phyloP scores from a whole-genome alignment of 176 grass and related monocot genomes.

The Pharus latifolius region DNA sequence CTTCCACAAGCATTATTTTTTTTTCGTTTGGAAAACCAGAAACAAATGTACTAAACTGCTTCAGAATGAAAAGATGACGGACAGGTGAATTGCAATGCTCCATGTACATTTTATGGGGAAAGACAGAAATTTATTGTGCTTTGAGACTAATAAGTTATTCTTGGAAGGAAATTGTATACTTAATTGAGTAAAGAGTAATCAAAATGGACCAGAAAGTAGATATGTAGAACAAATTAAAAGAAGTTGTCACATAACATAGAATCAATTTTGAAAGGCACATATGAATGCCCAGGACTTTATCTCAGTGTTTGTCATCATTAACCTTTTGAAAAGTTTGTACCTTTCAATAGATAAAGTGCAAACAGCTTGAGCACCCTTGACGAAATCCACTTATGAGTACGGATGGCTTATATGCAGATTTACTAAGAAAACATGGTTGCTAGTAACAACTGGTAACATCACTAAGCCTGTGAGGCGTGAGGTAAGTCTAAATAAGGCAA shows the following conservation, averaged over 20 bases:
- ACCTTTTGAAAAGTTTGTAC: constrained; percentile 30
- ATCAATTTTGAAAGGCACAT: not conserved
- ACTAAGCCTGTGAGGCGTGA: constrained; percentile 9
- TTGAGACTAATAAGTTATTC: not conserved
- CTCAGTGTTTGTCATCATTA: constrained; percentile 47
- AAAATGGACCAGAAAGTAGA: not conserved
- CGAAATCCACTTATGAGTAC: constrained; percentile 22
- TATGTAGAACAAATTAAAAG: not conserved
- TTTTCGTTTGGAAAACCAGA: no score
- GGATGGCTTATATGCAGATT: constrained; percentile 15
- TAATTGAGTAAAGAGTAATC: not conserved
- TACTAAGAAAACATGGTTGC: constrained; percentile 1
- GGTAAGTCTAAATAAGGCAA: not conserved
- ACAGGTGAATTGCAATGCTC: not conserved
- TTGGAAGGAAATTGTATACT: not conserved
- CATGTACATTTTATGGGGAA: not conserved
- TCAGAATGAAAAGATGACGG: not conserved
- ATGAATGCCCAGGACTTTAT: constrained; percentile 17
- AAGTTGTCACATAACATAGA: not conserved
- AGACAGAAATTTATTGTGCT: not conserved
- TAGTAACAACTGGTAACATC: not conserved
- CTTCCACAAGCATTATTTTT: constrained; percentile 28
- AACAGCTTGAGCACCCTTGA: constrained; percentile 31
- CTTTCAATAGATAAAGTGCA: constrained; percentile 10
- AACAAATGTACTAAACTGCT: not conserved